These are phyloP conservation scores for Blastomyces emzantsi DNA, from an alignment of 2,329 filamentous ascomycete genomes.

Conservation along the genomic window DNA sequence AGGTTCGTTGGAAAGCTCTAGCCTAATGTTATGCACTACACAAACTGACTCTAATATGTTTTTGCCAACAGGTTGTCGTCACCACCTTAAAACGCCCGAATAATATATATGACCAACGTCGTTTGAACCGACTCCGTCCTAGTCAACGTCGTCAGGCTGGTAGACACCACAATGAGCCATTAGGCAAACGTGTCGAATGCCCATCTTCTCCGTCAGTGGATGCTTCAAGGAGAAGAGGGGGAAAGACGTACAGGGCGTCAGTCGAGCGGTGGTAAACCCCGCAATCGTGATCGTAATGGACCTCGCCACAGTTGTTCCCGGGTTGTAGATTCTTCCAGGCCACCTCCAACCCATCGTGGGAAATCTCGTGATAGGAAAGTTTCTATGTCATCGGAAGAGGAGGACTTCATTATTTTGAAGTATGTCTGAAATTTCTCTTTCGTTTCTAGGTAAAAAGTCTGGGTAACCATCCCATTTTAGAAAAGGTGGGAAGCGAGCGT, in stretches of 20 bases:
- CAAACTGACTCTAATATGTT: background rate
- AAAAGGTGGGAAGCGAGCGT: no score
- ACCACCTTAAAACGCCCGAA: background rate
- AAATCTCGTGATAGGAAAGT: no score
- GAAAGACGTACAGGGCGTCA: no score
- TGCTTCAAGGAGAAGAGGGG: background rate
- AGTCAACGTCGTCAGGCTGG: no score
- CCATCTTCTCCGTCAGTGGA: background rate
- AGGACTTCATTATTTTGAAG: no score
- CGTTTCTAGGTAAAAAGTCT: no score
- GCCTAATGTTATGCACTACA: background rate
- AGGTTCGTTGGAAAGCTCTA: background rate
- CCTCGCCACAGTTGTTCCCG: background rate
- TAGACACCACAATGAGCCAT: background rate
- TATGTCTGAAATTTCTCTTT: no score
- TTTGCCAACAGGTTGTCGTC: background rate
- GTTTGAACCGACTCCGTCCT: background rate
- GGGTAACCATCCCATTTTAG: no score
- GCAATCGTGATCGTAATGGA: background rate
- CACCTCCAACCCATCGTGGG: background rate
- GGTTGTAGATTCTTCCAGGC: background rate
- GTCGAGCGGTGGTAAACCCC: background rate
- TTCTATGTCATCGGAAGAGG: no score
- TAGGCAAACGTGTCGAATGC: background rate
- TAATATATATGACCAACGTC: background rate